These are phyloP conservation scores for Plantago elongata DNA, from an alignment of 257 asterid genomes.

Conservation along the genomic window DNA sequence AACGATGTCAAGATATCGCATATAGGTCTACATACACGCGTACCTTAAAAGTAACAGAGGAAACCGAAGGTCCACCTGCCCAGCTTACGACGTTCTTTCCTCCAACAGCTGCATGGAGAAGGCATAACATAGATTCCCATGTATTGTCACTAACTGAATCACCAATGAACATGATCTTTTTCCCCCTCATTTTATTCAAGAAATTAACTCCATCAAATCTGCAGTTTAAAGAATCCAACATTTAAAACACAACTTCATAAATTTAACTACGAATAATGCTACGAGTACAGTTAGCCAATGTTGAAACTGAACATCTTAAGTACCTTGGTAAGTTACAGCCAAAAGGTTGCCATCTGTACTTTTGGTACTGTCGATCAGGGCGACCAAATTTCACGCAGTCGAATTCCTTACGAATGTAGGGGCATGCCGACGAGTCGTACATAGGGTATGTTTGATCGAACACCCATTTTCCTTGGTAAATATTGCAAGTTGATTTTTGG, in stretches of 20 bases:
- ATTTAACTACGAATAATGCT: not conserved
- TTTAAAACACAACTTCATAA: not conserved
- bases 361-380: constrained; percentile 43
- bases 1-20: too few relatives aligned
- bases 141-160: constrained; percentile 41
- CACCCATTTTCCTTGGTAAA: constrained; percentile 59
- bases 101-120: constrained; percentile 27
- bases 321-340: constrained; percentile 53
- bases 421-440: constrained; percentile 43
- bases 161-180: constrained; percentile 43
- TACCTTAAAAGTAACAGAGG: constrained; percentile 35
- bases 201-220: constrained; percentile 39
- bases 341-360: constrained; percentile 63
- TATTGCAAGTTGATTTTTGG: constrained; percentile 26
- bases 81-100: constrained; percentile 17
- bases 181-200: constrained; percentile 30
- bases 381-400: constrained; percentile 58
- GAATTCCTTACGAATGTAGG: constrained; percentile 51
- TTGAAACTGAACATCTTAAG: too few relatives aligned
- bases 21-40: too few relatives aligned
- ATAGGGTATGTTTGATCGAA: constrained; percentile 59
- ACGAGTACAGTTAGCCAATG: not conserved
- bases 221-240: constrained; percentile 1
- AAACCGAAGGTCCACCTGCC: not conserved
- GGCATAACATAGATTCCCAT: constrained; percentile 35